Base-by-base conservation (phyloP, 2,329 filamentous ascomycete species). In the Alternaria burnsii region DNA sequence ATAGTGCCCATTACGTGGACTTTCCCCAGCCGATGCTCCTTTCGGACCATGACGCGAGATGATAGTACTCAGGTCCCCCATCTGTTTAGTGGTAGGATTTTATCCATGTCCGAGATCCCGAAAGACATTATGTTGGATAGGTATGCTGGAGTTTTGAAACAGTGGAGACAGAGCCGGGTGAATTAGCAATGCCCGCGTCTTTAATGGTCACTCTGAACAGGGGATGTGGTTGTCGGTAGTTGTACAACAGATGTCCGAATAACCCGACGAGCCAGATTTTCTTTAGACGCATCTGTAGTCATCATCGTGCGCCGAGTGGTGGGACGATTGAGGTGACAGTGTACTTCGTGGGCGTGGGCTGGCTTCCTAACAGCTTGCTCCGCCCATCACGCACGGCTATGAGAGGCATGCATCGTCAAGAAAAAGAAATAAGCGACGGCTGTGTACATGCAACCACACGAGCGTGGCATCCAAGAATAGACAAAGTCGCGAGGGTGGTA, bases 211-310 rank as follows among this genome's bases (percentile, higher is more conserved):
- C 16, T 2, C 2, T 0, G 1, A 0, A 4, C 24, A 5, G 30
- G 24, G 24, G 10, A 46, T 8, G 1, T 46, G 9, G 9, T 1
- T 28, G 16, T 1, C 11, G 10, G 43, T 18, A 5, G 11, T 2
- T 9, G 4, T 9, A 5, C 14, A 28, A 44, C 0, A 2, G 5
- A 18, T 0, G 42, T 44, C 24, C 42, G 12, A 14, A 26, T 4
- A 4, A 0, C 1, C 2, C 14, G 3, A 1, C 1, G 6, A n/a
- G 4, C 22, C 42, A 2, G 10, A n/a, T 14, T 11, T 9, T n/a
- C 12, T 44, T 16, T 4, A 11, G 5, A 14, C 5, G 8, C 20
- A 22, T 22, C 0, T 14, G 12, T 36, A 36, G 32, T 16, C 32
- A 36, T 16, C 12, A 36, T 16, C 3, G 32, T 14, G 14, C 12